These are phyloP conservation scores for Lanmaoa rubissima DNA, from an alignment of 768 basidiomycete species.

Conservation along the genomic window DNA sequence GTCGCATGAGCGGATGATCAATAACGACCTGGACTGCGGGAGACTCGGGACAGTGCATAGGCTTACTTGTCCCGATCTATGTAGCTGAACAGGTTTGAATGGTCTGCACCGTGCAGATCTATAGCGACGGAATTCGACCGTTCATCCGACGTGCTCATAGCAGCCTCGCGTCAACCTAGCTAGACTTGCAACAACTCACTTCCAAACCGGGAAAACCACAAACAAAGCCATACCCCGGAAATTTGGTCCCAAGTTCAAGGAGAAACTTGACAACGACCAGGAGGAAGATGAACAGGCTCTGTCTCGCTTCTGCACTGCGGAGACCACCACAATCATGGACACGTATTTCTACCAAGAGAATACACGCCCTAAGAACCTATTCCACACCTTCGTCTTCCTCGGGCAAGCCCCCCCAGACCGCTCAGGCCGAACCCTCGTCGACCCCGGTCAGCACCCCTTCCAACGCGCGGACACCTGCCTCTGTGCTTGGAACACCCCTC, in stretches of 20 bases:
- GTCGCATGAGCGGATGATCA: not conserved
- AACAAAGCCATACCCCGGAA: conserved; percentile 19
- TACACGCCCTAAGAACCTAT: conserved; percentile 8
- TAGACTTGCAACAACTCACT: not conserved
- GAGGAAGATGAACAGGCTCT: conserved; percentile 28
- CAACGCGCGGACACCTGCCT: not conserved
- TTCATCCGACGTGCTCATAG: conserved; percentile 17
- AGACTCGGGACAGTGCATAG: not conserved
- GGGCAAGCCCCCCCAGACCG: not conserved
- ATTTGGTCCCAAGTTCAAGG: conserved; percentile 8
- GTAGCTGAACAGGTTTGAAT: conserved; percentile 53
- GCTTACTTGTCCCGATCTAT: conserved; percentile 68
- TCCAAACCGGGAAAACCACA: conserved; percentile 19
- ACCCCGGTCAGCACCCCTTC: not conserved
- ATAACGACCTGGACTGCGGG: not conserved
- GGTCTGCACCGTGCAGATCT: conserved; percentile 46
- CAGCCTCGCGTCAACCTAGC: not conserved
- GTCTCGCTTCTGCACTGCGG: conserved; percentile 12
- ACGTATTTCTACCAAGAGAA: not conserved
- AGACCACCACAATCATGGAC: conserved; percentile 9
- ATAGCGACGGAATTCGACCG: conserved; percentile 43
- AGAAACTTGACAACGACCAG: not conserved
- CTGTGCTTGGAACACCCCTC: conserved; percentile 16
- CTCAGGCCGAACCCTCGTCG: conserved; percentile 2
- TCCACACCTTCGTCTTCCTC: conserved; percentile 19